Conservation (phyloP, 108 stramenopile species). For the Nannochloropsis gaditana region DNA sequence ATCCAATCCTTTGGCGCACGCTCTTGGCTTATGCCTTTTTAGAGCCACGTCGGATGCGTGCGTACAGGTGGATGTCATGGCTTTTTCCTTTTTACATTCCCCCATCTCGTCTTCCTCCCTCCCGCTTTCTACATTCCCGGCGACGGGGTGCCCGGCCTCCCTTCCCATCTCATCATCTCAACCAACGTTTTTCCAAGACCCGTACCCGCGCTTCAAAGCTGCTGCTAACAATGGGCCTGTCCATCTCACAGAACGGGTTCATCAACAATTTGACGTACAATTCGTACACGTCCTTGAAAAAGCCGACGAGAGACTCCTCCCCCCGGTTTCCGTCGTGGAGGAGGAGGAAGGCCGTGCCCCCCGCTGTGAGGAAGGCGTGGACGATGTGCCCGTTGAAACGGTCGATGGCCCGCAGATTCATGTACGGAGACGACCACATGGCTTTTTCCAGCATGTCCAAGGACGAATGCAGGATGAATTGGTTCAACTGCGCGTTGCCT, state of each 20-base stretch:
- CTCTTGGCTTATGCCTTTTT: too few species aligned
- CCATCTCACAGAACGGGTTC: conserved; percentile 89
- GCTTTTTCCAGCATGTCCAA: conserved; percentile 84
- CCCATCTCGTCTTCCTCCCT: too few species aligned
- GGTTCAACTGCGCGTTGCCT: conserved; percentile 68
- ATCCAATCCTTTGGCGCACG: too few species aligned
- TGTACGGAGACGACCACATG: conserved; percentile 67
- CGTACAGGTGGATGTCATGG: too few species aligned
- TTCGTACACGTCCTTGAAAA: conserved; percentile 86
- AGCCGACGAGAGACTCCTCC: conserved; percentile 75
- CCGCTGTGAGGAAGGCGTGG: conserved; percentile 78
- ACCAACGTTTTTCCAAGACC: conserved; percentile 31
- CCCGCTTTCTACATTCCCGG: too few species aligned
- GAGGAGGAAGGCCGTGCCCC: conserved; percentile 80
- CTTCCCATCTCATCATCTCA: conserved; percentile 3
- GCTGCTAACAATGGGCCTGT: conserved; percentile 73
- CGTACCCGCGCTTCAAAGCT: conserved; percentile 75
- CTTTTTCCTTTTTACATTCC: too few species aligned
- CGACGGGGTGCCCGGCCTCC: too few species aligned
- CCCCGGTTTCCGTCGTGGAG: conserved; percentile 66
- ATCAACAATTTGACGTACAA: conserved; percentile 85
- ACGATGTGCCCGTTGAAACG: conserved; percentile 88
- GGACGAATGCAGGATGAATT: conserved; percentile 83
- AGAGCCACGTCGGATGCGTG: too few species aligned
- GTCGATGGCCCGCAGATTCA: conserved; percentile 81